Conservation (phyloP, 345 rosid genomes). For the Draba incana region DNA sequence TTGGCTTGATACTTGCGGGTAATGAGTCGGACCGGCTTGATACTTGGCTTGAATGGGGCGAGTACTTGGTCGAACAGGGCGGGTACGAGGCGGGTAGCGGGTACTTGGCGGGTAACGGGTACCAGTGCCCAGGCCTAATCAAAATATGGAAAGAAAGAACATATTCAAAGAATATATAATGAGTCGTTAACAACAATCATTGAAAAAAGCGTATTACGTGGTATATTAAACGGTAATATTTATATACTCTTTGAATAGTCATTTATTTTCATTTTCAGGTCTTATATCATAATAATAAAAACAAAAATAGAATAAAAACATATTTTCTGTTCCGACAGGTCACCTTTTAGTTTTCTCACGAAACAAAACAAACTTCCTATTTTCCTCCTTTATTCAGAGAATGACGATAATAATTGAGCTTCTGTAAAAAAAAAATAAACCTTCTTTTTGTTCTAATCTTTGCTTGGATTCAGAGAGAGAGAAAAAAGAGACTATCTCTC, state of each 20-base stretch:
- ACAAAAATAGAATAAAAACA: background rate
- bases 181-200: background rate
- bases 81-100: no score
- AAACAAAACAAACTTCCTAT: slow-evolving; percentile 47
- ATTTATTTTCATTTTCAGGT: background rate
- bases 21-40: no score
- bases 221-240: slow-evolving; percentile 12
- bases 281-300: background rate
- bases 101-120: no score
- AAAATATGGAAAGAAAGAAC: background rate
- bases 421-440: background rate
- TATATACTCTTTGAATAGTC: slow-evolving; percentile 5
- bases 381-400: slow-evolving; percentile 25
- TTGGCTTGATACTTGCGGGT: no score
- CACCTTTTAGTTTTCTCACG: slow-evolving; percentile 38
- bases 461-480: slow-evolving; percentile 37
- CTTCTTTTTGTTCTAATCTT: slow-evolving; percentile 1
- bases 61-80: no score
- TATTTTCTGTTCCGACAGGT: slow-evolving; percentile 32
- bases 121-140: no score
- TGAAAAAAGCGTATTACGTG: background rate
- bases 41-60: no score
- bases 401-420: slow-evolving; percentile 10
- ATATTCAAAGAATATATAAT: background rate
- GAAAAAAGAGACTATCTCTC: slow-evolving; percentile 13